Base-by-base conservation (phyloP, 768 basidiomycete genomes). In the Collybia sp. region DNA sequence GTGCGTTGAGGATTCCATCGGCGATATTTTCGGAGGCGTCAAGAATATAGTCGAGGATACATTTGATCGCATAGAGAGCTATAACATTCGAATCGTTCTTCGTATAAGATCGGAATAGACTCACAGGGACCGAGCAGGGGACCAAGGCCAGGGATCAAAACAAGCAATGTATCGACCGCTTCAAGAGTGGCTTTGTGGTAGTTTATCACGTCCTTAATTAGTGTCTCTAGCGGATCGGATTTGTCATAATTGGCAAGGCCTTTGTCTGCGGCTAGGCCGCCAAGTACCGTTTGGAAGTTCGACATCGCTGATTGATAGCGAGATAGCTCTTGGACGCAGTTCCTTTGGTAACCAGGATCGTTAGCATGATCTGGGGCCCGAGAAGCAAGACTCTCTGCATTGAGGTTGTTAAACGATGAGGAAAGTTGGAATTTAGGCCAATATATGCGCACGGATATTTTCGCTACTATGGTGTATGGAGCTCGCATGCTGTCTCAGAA, bases 21-120 rank as follows among this genome's bases (percentile, higher is more conserved):
- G 68, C 61, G 12, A 76, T 30, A 53, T 80, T 69, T 58, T 81
- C 77, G 2, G 65, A 54, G 5, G 58, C 56, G 53, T 85, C 66
- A 34, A 85, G 61, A 19, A 77, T 43, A 3, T 63, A 63, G 52
- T 82, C 80, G 30, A 84, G 42, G 18, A 77, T 48, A 55, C 85
- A 85, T 57, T 87, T 85, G 58, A 83, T 56, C 9, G 78, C 63
- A 49, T 79, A 78, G 8, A 82, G 64, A 51, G 78, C 84, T 86
- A 42, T 1, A 35, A 34, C 12, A 36, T 18, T 17, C 25, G 48
- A 36, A 32, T 44, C 44, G 41, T 46, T 12, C 48, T 30, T 20
- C 32, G 25, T 30, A 40, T 46, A 5, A 40, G 15, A 40, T 34
- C 18, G 15, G 48, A 38, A 20, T 19, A 19, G 16, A 68, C 79